Conservation (phyloP, 257 asterid species). For the Gynochthodes officinalis region DNA sequence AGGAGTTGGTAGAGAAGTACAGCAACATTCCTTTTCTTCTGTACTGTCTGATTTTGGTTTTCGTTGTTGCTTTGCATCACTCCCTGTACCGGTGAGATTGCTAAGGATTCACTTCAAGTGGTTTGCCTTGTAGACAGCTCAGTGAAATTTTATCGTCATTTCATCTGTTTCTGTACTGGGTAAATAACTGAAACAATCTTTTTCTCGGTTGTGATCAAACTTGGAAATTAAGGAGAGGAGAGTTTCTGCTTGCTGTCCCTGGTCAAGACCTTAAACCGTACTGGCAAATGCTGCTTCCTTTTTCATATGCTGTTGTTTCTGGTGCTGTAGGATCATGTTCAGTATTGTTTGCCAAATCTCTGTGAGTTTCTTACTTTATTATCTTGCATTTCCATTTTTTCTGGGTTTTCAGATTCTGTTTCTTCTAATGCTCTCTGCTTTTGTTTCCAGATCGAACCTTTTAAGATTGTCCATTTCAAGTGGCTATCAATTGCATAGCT, state of each 20-base stretch:
- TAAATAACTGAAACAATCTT: background rate
- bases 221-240: slow-evolving; percentile 72
- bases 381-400: slow-evolving; percentile 20
- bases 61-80: slow-evolving; percentile 67
- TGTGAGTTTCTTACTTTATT: slow-evolving; percentile 46
- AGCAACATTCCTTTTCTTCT: slow-evolving; percentile 72
- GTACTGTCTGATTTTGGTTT: slow-evolving; percentile 71
- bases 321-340: slow-evolving; percentile 98
- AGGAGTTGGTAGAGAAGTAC: slow-evolving; percentile 91
- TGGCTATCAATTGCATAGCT: slow-evolving; percentile 83
- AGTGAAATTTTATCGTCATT: slow-evolving; percentile 11
- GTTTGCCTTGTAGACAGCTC: slow-evolving; percentile 10
- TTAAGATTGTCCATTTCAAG: slow-evolving; percentile 79
- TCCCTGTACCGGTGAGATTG: slow-evolving; percentile 52
- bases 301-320: slow-evolving; percentile 91
- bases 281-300: slow-evolving; percentile 93
- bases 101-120: slow-evolving; percentile 10
- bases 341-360: slow-evolving; percentile 88
- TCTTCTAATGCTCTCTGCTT: slow-evolving; percentile 18
- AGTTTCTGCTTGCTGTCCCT: slow-evolving; percentile 50
- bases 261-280: slow-evolving; percentile 63
- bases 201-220: slow-evolving; percentile 18
- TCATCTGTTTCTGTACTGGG: slow-evolving; percentile 7
- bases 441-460: slow-evolving; percentile 66
- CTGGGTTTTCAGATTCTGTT: slow-evolving; percentile 17